Conservation (phyloP, 1,139 yeast species). For the Candida labiduridarum region DNA sequence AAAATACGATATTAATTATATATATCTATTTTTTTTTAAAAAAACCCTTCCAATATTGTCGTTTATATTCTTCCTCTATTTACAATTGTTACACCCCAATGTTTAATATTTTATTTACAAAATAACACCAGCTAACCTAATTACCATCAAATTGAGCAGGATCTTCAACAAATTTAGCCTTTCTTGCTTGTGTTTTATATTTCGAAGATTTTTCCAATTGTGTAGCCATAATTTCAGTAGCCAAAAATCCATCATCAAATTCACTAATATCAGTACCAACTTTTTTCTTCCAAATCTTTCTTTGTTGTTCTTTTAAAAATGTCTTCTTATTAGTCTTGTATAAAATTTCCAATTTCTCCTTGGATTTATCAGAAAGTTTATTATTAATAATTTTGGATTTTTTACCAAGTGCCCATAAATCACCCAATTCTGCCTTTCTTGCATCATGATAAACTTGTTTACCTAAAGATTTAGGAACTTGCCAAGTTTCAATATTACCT, state of each 20-base stretch:
- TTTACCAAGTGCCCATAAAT: constrained; percentile 82
- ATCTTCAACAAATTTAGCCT: constrained; percentile 32
- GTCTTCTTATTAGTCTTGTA: constrained; percentile 45
- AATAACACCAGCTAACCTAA: constrained; percentile 12
- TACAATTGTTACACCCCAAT: neutral
- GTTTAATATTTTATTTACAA: neutral
- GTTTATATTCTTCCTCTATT: neutral
- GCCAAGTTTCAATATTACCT: constrained; percentile 85
- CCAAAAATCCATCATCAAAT: constrained; percentile 32
- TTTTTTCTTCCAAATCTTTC: constrained; percentile 44
- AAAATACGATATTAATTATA: constrained; percentile 3
- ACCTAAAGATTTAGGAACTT: constrained; percentile 76
- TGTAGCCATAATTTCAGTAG: constrained; percentile 29
- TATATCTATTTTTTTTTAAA: no score
- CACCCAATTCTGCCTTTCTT: constrained; percentile 82
- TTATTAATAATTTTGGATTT: constrained; percentile 56
- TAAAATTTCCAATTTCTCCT: constrained; percentile 39
- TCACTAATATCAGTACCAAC: constrained; percentile 30
- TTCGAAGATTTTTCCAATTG: constrained; percentile 36
- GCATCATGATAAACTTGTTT: constrained; percentile 87
- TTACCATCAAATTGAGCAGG: constrained; percentile 27
- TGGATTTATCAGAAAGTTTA: constrained; percentile 31
- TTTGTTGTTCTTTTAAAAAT: constrained; percentile 45
- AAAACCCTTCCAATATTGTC: neutral
- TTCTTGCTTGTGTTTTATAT: constrained; percentile 37